These are phyloP conservation scores for Sporothrix pallida DNA, from an alignment of 2,329 filamentous ascomycete genomes.

Conservation along the genomic window DNA sequence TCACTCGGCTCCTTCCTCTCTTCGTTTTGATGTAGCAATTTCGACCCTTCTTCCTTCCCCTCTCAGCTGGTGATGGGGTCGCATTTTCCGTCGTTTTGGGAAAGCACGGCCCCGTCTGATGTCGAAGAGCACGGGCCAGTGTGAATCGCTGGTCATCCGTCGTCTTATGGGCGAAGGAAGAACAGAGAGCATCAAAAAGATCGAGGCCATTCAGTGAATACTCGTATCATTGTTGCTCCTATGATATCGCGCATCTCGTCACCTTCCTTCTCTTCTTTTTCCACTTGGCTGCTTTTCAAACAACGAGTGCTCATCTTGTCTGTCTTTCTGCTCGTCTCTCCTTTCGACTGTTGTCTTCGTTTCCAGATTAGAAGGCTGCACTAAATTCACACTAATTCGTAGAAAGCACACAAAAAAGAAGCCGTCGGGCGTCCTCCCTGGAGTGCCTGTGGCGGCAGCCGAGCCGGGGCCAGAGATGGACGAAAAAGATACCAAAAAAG, in stretches of 20 bases:
- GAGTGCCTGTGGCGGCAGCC: constrained; percentile 21
- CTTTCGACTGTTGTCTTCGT: background rate
- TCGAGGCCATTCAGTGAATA: too few relatives aligned
- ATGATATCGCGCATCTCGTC: background rate
- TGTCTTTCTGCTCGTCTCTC: background rate
- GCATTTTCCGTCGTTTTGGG: constrained; percentile 1
- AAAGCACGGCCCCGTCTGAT: background rate
- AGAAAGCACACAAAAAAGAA: background rate
- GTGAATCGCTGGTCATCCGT: background rate
- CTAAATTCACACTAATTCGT: background rate
- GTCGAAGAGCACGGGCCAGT: background rate
- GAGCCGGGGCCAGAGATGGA: background rate
- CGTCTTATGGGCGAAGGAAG: background rate
- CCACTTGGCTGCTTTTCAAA: background rate
- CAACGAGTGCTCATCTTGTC: background rate
- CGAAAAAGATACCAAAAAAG: background rate
- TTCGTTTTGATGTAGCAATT: background rate
- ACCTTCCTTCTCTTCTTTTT: background rate
- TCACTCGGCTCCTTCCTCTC: background rate
- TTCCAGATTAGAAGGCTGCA: background rate
- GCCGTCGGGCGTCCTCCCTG: constrained; percentile 23
- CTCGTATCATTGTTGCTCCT: background rate
- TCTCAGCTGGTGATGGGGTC: constrained; percentile 2
- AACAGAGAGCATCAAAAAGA: background rate
- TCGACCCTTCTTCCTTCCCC: background rate